These are phyloP conservation scores for Gynandropsis gynandra DNA, from an alignment of 345 rosid species.

Conservation along the genomic window DNA sequence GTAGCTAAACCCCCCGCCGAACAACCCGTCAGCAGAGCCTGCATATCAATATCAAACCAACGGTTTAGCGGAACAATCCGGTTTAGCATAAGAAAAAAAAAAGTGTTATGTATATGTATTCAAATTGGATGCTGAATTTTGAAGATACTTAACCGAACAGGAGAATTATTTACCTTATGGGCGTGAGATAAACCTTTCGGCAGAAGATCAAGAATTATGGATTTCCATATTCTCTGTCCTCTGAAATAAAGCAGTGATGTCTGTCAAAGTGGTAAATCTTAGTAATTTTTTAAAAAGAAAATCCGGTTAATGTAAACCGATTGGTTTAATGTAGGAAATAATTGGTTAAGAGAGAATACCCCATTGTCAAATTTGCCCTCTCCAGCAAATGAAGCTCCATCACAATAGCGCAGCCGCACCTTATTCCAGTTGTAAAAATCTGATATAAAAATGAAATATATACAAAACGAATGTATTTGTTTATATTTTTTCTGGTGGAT, in stretches of 20 bases:
- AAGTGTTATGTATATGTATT: background rate
- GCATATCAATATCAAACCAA: background rate
- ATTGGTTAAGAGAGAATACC: constrained; percentile 26
- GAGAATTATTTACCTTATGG: constrained; percentile 41
- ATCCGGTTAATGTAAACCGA: background rate
- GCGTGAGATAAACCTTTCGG: constrained; percentile 62
- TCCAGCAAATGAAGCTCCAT: constrained; percentile 86
- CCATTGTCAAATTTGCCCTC: constrained; percentile 55
- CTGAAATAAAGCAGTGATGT: constrained; percentile 69
- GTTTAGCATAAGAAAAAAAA: background rate
- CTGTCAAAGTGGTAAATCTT: constrained; percentile 29
- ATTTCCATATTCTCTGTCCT: constrained; percentile 76
- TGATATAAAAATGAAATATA: constrained; percentile 18
- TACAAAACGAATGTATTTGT: no score
- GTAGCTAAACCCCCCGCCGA: constrained; percentile 84
- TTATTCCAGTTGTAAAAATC: constrained; percentile 97
- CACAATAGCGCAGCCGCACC: constrained; percentile 79
- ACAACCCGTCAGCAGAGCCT: constrained; percentile 95
- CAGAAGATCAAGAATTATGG: constrained; percentile 70
- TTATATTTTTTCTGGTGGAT: no score
- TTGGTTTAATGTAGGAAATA: background rate
- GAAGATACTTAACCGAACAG: constrained; percentile 7
- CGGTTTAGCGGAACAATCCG: background rate
- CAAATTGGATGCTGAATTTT: background rate
- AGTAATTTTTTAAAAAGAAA: background rate